Base-by-base conservation (phyloP, 805 yeast species). In the Yarrowia phangngaensis region DNA sequence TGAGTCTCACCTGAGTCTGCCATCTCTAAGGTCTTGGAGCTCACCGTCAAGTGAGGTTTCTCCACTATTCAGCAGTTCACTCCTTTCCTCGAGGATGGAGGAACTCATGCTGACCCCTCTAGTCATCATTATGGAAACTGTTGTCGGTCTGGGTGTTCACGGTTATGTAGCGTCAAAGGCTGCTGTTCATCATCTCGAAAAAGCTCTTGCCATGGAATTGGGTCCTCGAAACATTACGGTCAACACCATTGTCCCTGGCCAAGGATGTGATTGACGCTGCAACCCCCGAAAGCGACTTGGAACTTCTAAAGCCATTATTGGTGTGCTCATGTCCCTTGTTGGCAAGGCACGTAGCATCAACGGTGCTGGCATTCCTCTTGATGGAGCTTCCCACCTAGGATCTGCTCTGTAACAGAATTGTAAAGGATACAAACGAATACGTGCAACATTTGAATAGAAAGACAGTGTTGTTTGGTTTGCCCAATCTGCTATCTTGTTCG, bases 91-190 rank as follows among this genome's bases (percentile, higher is more conserved):
- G 74, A 70, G 56, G 63, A 66, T 49, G 72, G 80, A 2, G 84
- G 80, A 4, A 58, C 69, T 7, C 57, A 68, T 6, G 74, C 69
- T 31, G 83, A 79, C 54, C 87, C 90, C 6, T 64, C 84, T 16
- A 53, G 71, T 82, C 6, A 55, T 82, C 48, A 73, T 82, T 52
- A 79, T 78, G 70, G 81, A 86, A 3, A 81, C 88, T 1, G 72
- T 80, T 23, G 79, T 82, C 1, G 81, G 82, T 0, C 61, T 72
- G 15, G 64, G 83, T 11, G 73, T 82, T 7, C 82, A 78, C 57
- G 89, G 89, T 6, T 82, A 82, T 63, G 59, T 73, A 33, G 83
- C 88, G 13, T 80, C 88, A 31, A 82, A 82, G 63, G 84, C 88
- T 3, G 89, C 84, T 32, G 79, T 83, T 4, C 73, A 78, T 51